Percentiles rank a stretch among this genome's conserved stretches.
Evolutionary conservation across 371 early-diverging fungal species (phyloP).

Genomic region (Cokeromyces recurvatus): DNA sequence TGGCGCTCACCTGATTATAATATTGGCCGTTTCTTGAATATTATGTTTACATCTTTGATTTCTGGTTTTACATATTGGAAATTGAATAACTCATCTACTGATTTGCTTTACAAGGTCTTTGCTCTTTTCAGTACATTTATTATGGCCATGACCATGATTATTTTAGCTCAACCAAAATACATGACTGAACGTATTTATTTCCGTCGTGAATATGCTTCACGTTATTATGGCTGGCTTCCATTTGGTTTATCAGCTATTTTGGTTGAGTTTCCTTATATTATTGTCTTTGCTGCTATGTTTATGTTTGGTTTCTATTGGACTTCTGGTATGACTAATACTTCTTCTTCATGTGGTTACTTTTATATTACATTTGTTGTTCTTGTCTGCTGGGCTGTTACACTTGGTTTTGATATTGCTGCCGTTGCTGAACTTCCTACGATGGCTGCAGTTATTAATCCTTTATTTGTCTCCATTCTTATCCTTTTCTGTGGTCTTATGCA

Average conservation of each 20-base stretch:
- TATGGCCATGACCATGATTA: slow-evolving; percentile 61
- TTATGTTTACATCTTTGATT: slow-evolving; percentile 48
- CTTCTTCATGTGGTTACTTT: slow-evolving; percentile 44
- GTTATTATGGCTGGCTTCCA: slow-evolving; percentile 68
- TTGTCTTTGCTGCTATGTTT: slow-evolving; percentile 47
- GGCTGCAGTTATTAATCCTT: slow-evolving; percentile 56
- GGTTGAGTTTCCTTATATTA: slow-evolving; percentile 58
- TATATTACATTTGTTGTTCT: slow-evolving; percentile 47
- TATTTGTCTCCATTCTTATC: slow-evolving; percentile 51
- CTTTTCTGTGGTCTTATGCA: slow-evolving; percentile 62
- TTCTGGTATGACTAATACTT: slow-evolving; percentile 41
- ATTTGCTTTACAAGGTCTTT: slow-evolving; percentile 68
- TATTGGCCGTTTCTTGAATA: slow-evolving; percentile 53
- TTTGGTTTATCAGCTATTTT: slow-evolving; percentile 49
- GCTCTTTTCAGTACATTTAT: slow-evolving; percentile 64
- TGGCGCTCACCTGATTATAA: slow-evolving; percentile 67
- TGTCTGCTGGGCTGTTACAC: slow-evolving; percentile 50
- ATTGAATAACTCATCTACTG: slow-evolving; percentile 45
- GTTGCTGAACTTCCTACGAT: slow-evolving; percentile 50
- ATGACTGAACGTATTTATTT: slow-evolving; percentile 66
- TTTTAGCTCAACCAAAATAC: slow-evolving; percentile 67
- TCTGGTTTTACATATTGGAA: slow-evolving; percentile 75
- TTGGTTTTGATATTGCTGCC: slow-evolving; percentile 62
- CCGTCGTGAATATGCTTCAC: slow-evolving; percentile 65
- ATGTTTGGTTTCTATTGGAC: slow-evolving; percentile 24